Conservation (phyloP, 495 filamentous ascomycete genomes). For the Trichocladium uniseriatum region DNA sequence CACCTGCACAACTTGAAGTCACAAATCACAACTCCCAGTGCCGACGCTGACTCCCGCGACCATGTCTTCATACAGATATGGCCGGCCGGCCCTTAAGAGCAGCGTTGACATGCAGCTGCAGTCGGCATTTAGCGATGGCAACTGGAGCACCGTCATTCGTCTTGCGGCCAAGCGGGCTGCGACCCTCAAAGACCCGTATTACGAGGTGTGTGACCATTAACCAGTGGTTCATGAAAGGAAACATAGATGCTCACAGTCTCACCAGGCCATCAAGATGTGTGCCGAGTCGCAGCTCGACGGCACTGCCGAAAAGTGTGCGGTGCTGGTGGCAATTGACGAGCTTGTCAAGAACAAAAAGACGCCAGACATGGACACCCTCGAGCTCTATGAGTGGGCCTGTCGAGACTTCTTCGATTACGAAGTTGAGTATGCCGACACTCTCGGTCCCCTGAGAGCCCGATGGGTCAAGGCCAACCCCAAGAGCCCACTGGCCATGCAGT, state of each 20-base stretch:
- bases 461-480: constrained; percentile 37
- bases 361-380: constrained; percentile 33
- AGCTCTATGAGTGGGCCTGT: constrained; percentile 36
- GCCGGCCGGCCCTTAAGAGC: constrained; percentile 27
- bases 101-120: constrained; percentile 32
- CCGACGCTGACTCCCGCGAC: neutral
- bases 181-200: constrained; percentile 38
- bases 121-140: constrained; percentile 33
- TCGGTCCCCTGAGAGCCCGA: constrained; percentile 33
- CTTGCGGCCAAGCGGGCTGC: constrained; percentile 36
- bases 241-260: constrained; percentile 10
- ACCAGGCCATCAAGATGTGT: constrained; percentile 36
- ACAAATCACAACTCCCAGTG: neutral
- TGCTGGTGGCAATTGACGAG: constrained; percentile 28
- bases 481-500: constrained; percentile 27
- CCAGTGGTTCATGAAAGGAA: too few relatives aligned
- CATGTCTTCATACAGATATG: constrained; percentile 24
- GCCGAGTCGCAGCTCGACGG: constrained; percentile 38
- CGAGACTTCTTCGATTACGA: constrained; percentile 20
- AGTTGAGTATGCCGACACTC: constrained; percentile 29
- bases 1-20: too few relatives aligned
- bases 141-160: constrained; percentile 34
- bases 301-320: constrained; percentile 25
- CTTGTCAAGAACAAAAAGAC: constrained; percentile 31
- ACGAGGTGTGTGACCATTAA: constrained; percentile 36